Conservation (phyloP, 2,329 filamentous ascomycete genomes). For the Furcasterigmium furcatum region DNA sequence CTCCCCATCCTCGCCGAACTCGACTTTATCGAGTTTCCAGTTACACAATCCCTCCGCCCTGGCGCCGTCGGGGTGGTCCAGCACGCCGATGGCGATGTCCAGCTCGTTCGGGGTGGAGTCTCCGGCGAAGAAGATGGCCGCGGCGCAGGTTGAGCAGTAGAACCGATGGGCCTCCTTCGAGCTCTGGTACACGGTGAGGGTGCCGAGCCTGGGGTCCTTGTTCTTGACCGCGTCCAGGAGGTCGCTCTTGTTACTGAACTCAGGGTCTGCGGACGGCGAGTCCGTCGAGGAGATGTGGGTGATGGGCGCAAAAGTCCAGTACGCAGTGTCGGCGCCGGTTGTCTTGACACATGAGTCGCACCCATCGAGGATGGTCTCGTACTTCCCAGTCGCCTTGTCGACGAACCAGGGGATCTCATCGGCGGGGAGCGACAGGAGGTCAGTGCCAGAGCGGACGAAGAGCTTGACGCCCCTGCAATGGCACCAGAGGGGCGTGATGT, state of each 20-base stretch:
- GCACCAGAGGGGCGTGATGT: conserved; percentile 35
- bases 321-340: conserved; percentile 36
- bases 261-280: conserved; percentile 21
- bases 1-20: conserved; percentile 26
- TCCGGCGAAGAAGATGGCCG: conserved; percentile 39
- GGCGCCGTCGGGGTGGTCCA: conserved; percentile 40
- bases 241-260: conserved; percentile 12
- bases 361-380: conserved; percentile 33
- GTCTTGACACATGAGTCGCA: conserved; percentile 45
- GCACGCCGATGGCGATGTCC: conserved; percentile 40
- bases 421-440: conserved; percentile 21
- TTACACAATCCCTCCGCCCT: conserved; percentile 39
- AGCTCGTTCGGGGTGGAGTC: conserved; percentile 33
- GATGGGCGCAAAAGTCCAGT: conserved; percentile 41
- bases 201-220: conserved; percentile 35
- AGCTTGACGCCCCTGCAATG: conserved; percentile 43
- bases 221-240: conserved; percentile 30
- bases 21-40: conserved; percentile 34
- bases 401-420: conserved; percentile 36
- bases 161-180: conserved; percentile 42
- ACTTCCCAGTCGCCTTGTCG: conserved; percentile 37
- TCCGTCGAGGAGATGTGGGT: conserved; percentile 24
- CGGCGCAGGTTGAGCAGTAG: conserved; percentile 45
- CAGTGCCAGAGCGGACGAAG: conserved; percentile 25
- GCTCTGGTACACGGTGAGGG: conserved; percentile 37